Conservation (phyloP, 129 eudicot genomes). For the Centaurea solstitialis region DNA sequence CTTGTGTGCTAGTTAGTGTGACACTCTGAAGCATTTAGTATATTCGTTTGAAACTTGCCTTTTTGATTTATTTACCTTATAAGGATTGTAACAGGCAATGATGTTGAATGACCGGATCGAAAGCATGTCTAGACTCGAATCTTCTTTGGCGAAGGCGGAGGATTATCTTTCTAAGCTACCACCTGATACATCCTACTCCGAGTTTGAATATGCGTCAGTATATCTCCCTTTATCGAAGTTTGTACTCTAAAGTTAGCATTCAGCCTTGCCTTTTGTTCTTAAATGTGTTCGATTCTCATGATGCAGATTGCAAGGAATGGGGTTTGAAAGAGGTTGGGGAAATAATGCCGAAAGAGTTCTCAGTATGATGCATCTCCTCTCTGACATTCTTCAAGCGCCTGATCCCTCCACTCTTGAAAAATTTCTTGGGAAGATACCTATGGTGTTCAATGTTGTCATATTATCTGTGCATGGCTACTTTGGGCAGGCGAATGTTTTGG, state of each 20-base stretch:
- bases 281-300: neutral
- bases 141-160: conserved; percentile 77
- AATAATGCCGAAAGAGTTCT: conserved; percentile 67
- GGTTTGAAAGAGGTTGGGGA: conserved; percentile 99
- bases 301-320: conserved; percentile 91
- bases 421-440: conserved; percentile 88
- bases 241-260: neutral
- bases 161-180: conserved; percentile 76
- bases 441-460: conserved; percentile 94
- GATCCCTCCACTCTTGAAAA: conserved; percentile 84
- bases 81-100: conserved; percentile 53
- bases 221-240: conserved; percentile 12
- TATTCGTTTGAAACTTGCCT: neutral
- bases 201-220: conserved; percentile 73
- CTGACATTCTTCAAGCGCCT: conserved; percentile 97
- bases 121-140: conserved; percentile 67
- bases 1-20: neutral
- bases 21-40: neutral
- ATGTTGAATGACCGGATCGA: conserved; percentile 95
- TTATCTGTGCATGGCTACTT: conserved; percentile 93
- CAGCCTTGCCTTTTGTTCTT: neutral
- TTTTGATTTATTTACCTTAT: neutral
- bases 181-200: conserved; percentile 74
- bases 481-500: conserved; percentile 97
- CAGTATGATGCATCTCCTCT: conserved; percentile 84